A percentile compares a stretch with the other conserved stretches of the same genome.
Evolutionary conservation across 352 stramenopile genomes (phyloP).

Genomic region (Phytopythium cucurbitacearum): DNA sequence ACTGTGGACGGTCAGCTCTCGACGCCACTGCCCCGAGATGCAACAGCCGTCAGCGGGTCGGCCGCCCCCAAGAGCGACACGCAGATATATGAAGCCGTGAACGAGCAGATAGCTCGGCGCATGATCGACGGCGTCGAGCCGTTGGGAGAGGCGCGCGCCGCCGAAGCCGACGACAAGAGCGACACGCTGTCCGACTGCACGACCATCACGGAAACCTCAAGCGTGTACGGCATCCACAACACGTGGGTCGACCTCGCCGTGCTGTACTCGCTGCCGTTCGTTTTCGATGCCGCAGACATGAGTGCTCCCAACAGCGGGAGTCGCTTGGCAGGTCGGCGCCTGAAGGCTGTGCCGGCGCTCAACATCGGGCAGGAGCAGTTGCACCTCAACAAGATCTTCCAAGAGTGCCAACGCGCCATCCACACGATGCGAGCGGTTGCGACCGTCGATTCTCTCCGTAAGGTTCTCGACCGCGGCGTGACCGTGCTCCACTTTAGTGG

Average conservation of each 20-base stretch:
- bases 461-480: conserved; percentile 71
- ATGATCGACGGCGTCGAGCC: conserved; percentile 40
- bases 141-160: conserved; percentile 6
- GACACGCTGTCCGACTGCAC: conserved; percentile 76
- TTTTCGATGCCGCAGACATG: conserved; percentile 29
- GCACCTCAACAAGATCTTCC: conserved; percentile 71
- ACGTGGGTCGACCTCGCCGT: conserved; percentile 78
- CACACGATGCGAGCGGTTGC: conserved; percentile 73
- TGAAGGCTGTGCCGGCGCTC: conserved; percentile 59
- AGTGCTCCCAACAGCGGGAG: background rate
- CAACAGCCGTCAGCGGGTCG: conserved; percentile 2
- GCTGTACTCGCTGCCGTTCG: conserved; percentile 72
- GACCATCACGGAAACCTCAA: conserved; percentile 62
- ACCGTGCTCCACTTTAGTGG: conserved; percentile 80
- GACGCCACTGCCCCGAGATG: background rate
- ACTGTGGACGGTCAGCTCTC: no score
- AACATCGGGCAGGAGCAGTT: conserved; percentile 66
- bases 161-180: conserved; percentile 63
- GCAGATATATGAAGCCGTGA: conserved; percentile 45
- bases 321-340: conserved; percentile 15
- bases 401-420: conserved; percentile 64
- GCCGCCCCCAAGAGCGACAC: conserved; percentile 13
- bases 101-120: conserved; percentile 53
- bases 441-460: conserved; percentile 66
- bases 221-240: conserved; percentile 72